These are phyloP conservation scores for Mentha longifolia DNA, from an alignment of 257 asterid species.

Conservation along the genomic window DNA sequence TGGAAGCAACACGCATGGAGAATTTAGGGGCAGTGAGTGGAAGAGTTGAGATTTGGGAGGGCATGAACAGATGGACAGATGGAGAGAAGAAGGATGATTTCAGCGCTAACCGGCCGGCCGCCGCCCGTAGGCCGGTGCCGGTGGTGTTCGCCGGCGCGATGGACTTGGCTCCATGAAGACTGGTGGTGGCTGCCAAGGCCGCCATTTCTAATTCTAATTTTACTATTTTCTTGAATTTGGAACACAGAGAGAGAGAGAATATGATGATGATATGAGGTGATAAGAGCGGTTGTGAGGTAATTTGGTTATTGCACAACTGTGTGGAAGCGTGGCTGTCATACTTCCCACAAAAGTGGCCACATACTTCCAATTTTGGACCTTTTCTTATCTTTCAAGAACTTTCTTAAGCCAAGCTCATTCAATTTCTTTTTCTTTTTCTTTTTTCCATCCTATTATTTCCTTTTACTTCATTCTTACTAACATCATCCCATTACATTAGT, in stretches of 20 bases:
- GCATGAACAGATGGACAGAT: conserved; percentile 55
- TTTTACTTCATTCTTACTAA: no score
- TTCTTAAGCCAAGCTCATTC: background rate
- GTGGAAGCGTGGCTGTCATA: conserved; percentile 70
- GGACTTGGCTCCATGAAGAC: conserved; percentile 46
- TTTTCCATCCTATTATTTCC: background rate
- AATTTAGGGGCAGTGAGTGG: conserved; percentile 67
- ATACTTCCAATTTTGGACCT: conserved; percentile 29
- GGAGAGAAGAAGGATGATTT: conserved; percentile 72
- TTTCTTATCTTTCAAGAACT: conserved; percentile 37
- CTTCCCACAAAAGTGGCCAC: conserved; percentile 46
- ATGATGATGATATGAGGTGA: conserved; percentile 27
- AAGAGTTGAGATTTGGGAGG: conserved; percentile 38
- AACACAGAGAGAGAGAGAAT: background rate
- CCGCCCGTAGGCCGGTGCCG: conserved; percentile 62
- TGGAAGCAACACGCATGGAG: conserved; percentile 81
- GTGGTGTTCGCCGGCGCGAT: conserved; percentile 30
- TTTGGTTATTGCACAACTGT: conserved; percentile 28
- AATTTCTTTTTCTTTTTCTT: background rate
- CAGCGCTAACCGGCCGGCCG: conserved; percentile 51
- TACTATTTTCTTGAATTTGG: conserved; percentile 7
- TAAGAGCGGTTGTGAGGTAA: conserved; percentile 40
- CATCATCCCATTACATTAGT: no score
- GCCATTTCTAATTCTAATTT: conserved; percentile 45
- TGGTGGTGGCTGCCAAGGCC: conserved; percentile 57